These are phyloP conservation scores for Hygrocybe coccinea DNA, from an alignment of 768 basidiomycete species.

Conservation along the genomic window DNA sequence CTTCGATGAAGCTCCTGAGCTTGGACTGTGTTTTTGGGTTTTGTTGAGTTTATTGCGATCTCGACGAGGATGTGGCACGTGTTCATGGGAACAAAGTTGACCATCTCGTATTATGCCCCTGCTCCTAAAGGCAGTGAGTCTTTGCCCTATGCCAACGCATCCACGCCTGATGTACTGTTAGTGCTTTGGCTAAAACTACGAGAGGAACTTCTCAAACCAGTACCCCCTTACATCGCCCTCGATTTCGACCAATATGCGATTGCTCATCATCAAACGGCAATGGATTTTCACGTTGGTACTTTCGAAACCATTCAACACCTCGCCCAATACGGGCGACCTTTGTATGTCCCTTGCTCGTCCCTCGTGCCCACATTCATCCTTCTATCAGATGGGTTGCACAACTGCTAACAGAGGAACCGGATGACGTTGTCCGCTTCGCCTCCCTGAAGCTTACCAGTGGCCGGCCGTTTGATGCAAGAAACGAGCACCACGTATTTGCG, in stretches of 20 bases:
- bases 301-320: not conserved
- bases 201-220: constrained; percentile 1
- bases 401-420: not conserved
- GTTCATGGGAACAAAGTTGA: constrained; percentile 15
- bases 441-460: not conserved
- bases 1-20: constrained; percentile 17
- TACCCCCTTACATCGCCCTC: constrained; percentile 5
- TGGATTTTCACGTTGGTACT: not conserved
- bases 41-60: constrained; percentile 11
- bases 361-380: not conserved
- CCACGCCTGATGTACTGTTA: not conserved
- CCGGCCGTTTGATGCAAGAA: not conserved
- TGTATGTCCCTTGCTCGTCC: not conserved
- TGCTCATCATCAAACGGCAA: not conserved
- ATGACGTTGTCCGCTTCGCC: not conserved
- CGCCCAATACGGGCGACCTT: constrained; percentile 4
- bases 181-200: constrained; percentile 10
- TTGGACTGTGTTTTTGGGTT: constrained; percentile 8
- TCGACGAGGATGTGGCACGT: constrained; percentile 11
- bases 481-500: constrained; percentile 6
- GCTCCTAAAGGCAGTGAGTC: constrained; percentile 5
- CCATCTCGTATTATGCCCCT: constrained; percentile 11
- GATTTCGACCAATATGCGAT: constrained; percentile 2
- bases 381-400: not conserved
- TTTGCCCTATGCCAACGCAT: not conserved